Evolutionary conservation across 768 basidiomycete species (phyloP).

Genomic region (Lentinula sp.): DNA sequence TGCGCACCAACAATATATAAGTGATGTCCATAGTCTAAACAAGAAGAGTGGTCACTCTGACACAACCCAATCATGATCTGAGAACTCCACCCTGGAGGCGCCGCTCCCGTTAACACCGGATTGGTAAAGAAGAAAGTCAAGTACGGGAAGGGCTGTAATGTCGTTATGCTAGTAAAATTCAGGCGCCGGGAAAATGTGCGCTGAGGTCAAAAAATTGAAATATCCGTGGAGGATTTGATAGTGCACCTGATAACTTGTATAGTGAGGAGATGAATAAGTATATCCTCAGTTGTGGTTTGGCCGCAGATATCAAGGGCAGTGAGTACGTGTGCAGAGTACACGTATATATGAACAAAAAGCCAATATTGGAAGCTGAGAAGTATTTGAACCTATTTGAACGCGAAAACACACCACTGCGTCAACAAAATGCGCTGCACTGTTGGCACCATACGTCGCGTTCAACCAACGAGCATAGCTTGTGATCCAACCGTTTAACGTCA

Average conservation of each 20-base stretch:
- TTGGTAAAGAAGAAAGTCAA: not conserved
- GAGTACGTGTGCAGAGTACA: not conserved
- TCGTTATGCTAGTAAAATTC: not conserved
- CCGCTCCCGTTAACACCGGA: slow-evolving; percentile 7
- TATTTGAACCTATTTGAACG: not conserved
- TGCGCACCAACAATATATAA: not conserved
- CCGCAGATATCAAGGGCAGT: not conserved
- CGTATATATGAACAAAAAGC: not conserved
- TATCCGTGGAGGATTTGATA: not conserved
- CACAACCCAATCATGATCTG: not conserved
- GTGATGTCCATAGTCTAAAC: not conserved
- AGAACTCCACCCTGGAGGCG: slow-evolving; percentile 3
- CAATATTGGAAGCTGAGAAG: not conserved
- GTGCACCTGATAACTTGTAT: not conserved
- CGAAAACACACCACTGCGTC: not conserved
- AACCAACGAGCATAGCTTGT: too few relatives aligned
- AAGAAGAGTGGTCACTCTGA: not conserved
- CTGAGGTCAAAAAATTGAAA: not conserved
- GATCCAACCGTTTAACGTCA: too few relatives aligned
- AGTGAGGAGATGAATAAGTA: not conserved
- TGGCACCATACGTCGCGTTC: too few relatives aligned
- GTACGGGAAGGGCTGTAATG: not conserved
- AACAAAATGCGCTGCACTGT: not conserved
- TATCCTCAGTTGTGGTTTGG: not conserved
- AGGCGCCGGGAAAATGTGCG: not conserved